phyloP scores from a whole-genome alignment of 345 rosid genomes.

The Camelina sativa region DNA sequence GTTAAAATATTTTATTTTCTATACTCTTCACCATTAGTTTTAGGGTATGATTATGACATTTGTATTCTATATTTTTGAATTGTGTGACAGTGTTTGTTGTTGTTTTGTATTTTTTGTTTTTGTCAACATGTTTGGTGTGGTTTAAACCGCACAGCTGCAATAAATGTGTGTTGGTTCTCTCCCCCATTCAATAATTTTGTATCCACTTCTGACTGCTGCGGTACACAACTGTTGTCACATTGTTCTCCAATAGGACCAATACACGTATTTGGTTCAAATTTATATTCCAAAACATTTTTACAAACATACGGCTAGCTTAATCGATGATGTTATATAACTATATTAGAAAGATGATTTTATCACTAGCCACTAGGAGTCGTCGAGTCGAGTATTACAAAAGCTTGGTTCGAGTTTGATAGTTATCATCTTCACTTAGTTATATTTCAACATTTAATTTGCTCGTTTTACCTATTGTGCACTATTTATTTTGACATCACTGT shows the following conservation, averaged over 20 bases:
- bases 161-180: constrained; percentile 10
- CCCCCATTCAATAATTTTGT: constrained; percentile 15
- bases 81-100: neutral
- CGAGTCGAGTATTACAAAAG: neutral
- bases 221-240: constrained; percentile 16
- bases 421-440: neutral
- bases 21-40: neutral
- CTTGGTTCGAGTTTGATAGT: neutral
- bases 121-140: neutral
- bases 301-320: too few species aligned
- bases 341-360: neutral
- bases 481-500: neutral
- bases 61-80: neutral
- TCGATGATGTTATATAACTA: neutral
- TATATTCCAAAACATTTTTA: neutral
- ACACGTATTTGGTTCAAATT: neutral
- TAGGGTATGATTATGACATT: neutral
- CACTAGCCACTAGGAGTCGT: neutral
- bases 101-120: neutral
- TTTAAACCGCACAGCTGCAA: constrained; percentile 4
- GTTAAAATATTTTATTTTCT: neutral
- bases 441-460: neutral
- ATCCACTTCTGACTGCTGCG: neutral
- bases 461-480: neutral
- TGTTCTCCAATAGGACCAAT: neutral